phyloP scores from a whole-genome alignment of 2,329 filamentous ascomycete genomes.

The Aspergillus proliferans region DNA sequence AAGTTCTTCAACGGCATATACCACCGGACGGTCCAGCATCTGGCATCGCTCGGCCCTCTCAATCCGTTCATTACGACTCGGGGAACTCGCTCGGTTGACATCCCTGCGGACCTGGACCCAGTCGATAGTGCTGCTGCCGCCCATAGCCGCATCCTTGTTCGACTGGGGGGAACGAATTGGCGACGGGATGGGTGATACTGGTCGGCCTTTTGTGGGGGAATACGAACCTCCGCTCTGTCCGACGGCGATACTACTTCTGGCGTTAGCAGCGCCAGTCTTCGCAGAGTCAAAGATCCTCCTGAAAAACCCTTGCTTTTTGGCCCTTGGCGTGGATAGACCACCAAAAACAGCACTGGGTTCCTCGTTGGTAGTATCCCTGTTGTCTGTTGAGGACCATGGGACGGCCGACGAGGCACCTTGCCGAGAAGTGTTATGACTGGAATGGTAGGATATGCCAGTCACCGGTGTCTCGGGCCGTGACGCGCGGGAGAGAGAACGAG shows the following conservation, averaged over 20 bases:
- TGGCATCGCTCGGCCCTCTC: conserved; percentile 86
- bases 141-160: conserved; percentile 55
- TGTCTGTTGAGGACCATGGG: conserved; percentile 46
- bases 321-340: conserved; percentile 67
- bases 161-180: conserved; percentile 28
- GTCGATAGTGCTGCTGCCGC: conserved; percentile 56
- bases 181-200: conserved; percentile 41
- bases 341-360: conserved; percentile 67
- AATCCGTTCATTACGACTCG: conserved; percentile 78
- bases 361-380: conserved; percentile 40
- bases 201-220: conserved; percentile 46
- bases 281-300: conserved; percentile 92
- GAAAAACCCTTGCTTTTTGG: conserved; percentile 83
- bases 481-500: conserved; percentile 29
- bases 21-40: conserved; percentile 84
- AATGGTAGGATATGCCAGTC: conserved; percentile 82
- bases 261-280: conserved; percentile 87
- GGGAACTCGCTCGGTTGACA: conserved; percentile 88
- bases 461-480: conserved; percentile 50
- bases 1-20: conserved; percentile 85
- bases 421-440: conserved; percentile 65
- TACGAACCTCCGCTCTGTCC: conserved; percentile 44
- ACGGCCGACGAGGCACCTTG: conserved; percentile 58
- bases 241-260: conserved; percentile 74
- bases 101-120: conserved; percentile 98